Base-by-base conservation (phyloP, 2,329 filamentous ascomycete species). In the Ustulina deusta region DNA sequence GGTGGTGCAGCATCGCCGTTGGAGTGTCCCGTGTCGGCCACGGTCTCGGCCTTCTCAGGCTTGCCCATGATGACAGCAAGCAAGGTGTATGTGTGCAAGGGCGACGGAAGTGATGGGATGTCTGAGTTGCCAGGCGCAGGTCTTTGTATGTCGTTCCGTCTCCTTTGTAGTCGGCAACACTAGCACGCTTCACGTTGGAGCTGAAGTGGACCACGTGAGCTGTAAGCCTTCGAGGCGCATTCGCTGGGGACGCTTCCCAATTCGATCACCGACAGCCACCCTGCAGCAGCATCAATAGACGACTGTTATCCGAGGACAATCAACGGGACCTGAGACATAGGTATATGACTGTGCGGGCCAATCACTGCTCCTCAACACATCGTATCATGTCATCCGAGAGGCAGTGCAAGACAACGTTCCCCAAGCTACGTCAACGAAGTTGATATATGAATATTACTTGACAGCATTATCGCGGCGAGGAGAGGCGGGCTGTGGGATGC, bases 1-100 rank as follows among this genome's bases (percentile, higher is more conserved):
- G 74, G 74, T 15, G 64, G 72, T 40, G 71, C 66, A 7, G 66
- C 63, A 40, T 44, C 60, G 27, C 27, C 29, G 10, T 62, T 15
- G 13, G 63, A 51, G 25, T 40, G 40, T 36, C 34, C 49, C 38
- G 20, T 54, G 17, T 63, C 20, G 36, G 22, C 25, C 25, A 36
- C 13, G 27, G 49, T 1, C 25, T 48, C 42, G 20, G 7, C 49
- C 38, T 63, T 65, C 40, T 66, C 49, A 7, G 48, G 54, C 25
- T 68, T 65, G 11, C 59, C 65, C 65, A 67, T 67, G 44, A 20
- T 46, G 25, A 25, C 11, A 61, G 20, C 1, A 46, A 34, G 13
- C 32, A 34, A 15, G 22, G 13, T 6, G 36, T 46, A 22, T 13
- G 10, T 13, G 36, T 51, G 20, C n/a, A 36, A 27, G 34, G 34